These are phyloP conservation scores for Populus euphratica DNA, from an alignment of 345 rosid genomes.

Conservation along the genomic window DNA sequence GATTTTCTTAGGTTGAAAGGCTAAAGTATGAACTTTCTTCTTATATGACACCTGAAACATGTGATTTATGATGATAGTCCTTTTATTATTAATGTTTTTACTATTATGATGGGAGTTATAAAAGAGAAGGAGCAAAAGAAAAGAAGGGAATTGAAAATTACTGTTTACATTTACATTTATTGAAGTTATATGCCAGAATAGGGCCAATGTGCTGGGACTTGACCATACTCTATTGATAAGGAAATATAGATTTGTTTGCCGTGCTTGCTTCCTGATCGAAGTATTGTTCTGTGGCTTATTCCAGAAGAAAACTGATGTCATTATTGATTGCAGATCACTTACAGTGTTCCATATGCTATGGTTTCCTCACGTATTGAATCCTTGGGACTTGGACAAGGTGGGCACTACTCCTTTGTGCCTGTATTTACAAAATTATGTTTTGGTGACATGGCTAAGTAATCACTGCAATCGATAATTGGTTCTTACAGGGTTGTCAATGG, in stretches of 20 bases:
- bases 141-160: background rate
- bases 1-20: conserved; percentile 3
- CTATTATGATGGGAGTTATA: too few species aligned
- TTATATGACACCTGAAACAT: background rate
- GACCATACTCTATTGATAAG: conserved; percentile 1
- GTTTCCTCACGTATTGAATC: conserved; percentile 78
- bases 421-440: conserved; percentile 5
- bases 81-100: background rate
- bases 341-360: conserved; percentile 92
- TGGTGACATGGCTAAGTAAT: conserved; percentile 7
- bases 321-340: conserved; percentile 63
- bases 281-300: conserved; percentile 1
- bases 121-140: too few species aligned
- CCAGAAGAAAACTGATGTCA: conserved; percentile 20
- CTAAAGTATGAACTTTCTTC: background rate
- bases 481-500: conserved; percentile 86
- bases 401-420: background rate
- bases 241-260: background rate
- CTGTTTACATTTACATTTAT: conserved; percentile 4
- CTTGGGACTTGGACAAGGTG: conserved; percentile 96
- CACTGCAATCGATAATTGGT: conserved; percentile 20
- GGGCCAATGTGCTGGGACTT: background rate
- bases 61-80: background rate
- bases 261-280: background rate
- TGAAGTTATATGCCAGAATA: conserved; percentile 2